A percentile compares a stretch with the other conserved stretches of the same genome.
Evolutionary conservation across 1,139 yeast genomes (phyloP).

Genomic region (Debaryomyces sp.): DNA sequence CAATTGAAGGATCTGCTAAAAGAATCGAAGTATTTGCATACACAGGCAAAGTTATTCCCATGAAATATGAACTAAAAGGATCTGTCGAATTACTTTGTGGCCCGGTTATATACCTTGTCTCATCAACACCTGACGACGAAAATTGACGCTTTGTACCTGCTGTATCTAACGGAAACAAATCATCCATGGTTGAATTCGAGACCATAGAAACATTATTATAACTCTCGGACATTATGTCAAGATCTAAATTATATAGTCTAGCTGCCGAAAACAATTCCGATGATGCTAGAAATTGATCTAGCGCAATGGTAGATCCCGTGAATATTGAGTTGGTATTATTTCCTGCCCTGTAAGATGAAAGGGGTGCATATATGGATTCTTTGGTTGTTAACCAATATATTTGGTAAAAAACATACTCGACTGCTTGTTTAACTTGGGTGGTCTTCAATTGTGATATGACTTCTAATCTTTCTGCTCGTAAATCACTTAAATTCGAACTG

Average conservation of each 20-base stretch:
- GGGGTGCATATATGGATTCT: conserved; percentile 60
- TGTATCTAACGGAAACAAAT: conserved; percentile 57
- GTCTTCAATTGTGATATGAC: conserved; percentile 82
- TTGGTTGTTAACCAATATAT: conserved; percentile 67
- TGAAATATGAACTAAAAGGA: conserved; percentile 39
- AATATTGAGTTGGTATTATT: conserved; percentile 52
- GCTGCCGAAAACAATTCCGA: conserved; percentile 69
- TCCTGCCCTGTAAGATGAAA: conserved; percentile 71
- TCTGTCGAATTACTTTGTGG: conserved; percentile 50
- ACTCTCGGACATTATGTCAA: conserved; percentile 38
- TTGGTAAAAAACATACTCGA: conserved; percentile 68
- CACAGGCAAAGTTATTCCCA: conserved; percentile 71
- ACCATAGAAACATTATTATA: conserved; percentile 33
- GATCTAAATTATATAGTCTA: conserved; percentile 62
- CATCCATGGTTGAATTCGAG: conserved; percentile 33
- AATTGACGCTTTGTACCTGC: conserved; percentile 44
- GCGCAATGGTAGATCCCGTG: conserved; percentile 42
- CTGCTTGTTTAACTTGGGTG: conserved; percentile 72
- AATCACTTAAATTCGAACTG: conserved; percentile 58
- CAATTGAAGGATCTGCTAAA: conserved; percentile 55
- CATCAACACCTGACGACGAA: conserved; percentile 19
- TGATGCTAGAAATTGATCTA: conserved; percentile 64
- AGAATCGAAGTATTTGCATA: conserved; percentile 76
- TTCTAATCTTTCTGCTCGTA: conserved; percentile 70
- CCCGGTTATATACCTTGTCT: conserved; percentile 56